Percentiles rank a stretch among this genome's conserved stretches.
These are phyloP conservation scores for Penicillium odoratum DNA, from an alignment of 495 filamentous ascomycete genomes.

Conservation along the genomic window DNA sequence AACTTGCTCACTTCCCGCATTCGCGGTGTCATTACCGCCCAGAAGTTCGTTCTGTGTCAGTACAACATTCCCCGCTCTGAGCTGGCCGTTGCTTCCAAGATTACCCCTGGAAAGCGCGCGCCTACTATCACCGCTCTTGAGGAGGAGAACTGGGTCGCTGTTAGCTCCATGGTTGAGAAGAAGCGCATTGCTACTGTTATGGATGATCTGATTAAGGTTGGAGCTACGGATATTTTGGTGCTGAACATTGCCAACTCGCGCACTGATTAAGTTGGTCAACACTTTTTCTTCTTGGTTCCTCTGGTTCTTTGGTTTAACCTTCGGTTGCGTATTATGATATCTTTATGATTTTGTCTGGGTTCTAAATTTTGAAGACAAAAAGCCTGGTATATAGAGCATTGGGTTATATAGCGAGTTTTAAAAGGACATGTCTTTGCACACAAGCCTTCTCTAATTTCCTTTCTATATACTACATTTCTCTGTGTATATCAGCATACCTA, in stretches of 20 bases:
- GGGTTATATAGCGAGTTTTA: constrained; percentile 22
- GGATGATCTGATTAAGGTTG: constrained; percentile 79
- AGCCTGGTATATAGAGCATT: constrained; percentile 25
- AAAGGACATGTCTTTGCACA: constrained; percentile 6
- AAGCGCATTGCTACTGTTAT: constrained; percentile 84
- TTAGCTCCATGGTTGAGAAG: constrained; percentile 92
- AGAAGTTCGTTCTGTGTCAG: constrained; percentile 91
- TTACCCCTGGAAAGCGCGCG: constrained; percentile 94
- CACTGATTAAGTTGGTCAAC: constrained; percentile 36
- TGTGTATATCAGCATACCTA: not conserved
- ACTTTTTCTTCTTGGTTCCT: not conserved
- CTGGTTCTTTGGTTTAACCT: constrained; percentile 8
- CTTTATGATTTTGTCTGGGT: constrained; percentile 11
- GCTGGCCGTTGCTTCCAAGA: constrained; percentile 65
- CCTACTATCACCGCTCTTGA: constrained; percentile 87
- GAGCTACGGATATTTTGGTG: constrained; percentile 87
- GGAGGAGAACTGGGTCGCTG: constrained; percentile 87
- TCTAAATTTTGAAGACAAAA: constrained; percentile 7
- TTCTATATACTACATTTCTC: not conserved
- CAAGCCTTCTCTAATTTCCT: not conserved
- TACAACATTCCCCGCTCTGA: constrained; percentile 81
- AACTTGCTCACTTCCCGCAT: constrained; percentile 81
- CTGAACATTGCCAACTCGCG: constrained; percentile 85
- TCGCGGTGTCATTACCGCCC: constrained; percentile 90
- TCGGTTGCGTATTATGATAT: constrained; percentile 18